These are phyloP conservation scores for Fusarium dlaminii DNA, from an alignment of 2,329 filamentous ascomycete species.

Conservation along the genomic window DNA sequence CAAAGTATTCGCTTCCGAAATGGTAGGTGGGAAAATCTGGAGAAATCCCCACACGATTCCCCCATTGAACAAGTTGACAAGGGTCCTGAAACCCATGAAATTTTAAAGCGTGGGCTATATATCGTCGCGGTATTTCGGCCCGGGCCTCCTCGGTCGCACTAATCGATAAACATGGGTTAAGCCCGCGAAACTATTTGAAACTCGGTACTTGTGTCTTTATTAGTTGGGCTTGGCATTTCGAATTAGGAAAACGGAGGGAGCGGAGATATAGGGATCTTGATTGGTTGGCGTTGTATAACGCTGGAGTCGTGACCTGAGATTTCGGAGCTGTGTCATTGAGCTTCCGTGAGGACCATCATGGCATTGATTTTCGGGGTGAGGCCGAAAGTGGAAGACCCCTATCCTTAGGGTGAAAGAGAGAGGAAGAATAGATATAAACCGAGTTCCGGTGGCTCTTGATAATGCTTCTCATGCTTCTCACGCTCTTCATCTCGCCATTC, in stretches of 20 bases:
- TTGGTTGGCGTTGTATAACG: not conserved
- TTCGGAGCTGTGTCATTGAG: not conserved
- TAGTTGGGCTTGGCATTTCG: not conserved
- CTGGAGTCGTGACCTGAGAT: not conserved
- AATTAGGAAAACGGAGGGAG: conserved; percentile 8
- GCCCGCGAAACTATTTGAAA: conserved; percentile 3
- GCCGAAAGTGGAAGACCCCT: conserved; percentile 4
- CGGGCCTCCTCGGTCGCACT: not conserved
- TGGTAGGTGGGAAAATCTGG: conserved; percentile 27
- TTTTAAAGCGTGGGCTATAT: not conserved
- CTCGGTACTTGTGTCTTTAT: conserved; percentile 7
- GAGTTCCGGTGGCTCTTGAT: not conserved
- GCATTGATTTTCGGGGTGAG: not conserved
- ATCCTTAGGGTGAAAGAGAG: not conserved
- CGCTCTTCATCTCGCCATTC: not conserved
- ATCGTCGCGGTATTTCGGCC: conserved; percentile 1
- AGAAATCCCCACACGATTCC: not conserved
- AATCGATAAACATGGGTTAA: not conserved
- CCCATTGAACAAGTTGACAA: not conserved
- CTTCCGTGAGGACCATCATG: not conserved
- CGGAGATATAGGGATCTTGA: conserved; percentile 22
- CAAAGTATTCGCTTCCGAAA: not conserved
- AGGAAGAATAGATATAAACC: conserved; percentile 17
- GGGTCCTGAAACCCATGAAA: conserved; percentile 10
- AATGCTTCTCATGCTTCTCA: not conserved